These are phyloP conservation scores for Volvariella surrecta DNA, from an alignment of 1,284 basidiomycete genomes.

Conservation along the genomic window DNA sequence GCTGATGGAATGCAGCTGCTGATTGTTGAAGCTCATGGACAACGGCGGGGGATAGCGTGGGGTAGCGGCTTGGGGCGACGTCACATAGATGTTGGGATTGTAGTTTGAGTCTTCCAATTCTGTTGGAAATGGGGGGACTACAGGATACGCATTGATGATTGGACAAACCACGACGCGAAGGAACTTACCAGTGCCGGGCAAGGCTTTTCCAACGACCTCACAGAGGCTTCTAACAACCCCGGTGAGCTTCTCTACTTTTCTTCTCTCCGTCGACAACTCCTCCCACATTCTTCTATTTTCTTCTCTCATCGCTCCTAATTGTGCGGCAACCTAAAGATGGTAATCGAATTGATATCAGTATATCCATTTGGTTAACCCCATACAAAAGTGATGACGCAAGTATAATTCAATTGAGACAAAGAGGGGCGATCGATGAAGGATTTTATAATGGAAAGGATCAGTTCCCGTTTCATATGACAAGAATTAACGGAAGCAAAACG, in stretches of 20 bases:
- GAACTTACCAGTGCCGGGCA: conserved; percentile 42
- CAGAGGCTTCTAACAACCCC: conserved; percentile 41
- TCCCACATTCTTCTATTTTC: conserved; percentile 55
- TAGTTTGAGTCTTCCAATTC: conserved; percentile 42
- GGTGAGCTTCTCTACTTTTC: conserved; percentile 39
- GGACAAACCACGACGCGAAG: conserved; percentile 7
- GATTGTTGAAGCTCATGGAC: conserved; percentile 25
- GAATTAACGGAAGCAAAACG: not conserved
- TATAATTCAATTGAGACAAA: conserved; percentile 7
- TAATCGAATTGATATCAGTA: not conserved
- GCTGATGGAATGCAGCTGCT: conserved; percentile 22
- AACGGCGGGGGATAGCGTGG: conserved; percentile 27
- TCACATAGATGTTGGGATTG: conserved; percentile 65
- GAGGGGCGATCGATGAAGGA: conserved; percentile 3
- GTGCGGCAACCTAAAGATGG: conserved; percentile 41
- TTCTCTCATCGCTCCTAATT: conserved; percentile 58
- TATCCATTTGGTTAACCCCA: conserved; percentile 3
- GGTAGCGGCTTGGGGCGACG: conserved; percentile 42
- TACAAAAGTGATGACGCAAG: not conserved
- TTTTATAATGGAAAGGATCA: not conserved
- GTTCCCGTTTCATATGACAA: too few relatives aligned
- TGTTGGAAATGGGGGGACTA: conserved; percentile 54
- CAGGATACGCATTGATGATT: conserved; percentile 1
- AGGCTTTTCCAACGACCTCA: conserved; percentile 45
- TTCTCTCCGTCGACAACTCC: conserved; percentile 45